A percentile compares a stretch with the other conserved stretches of the same genome.
phyloP scores from a whole-genome alignment of 75 land plant species.

The Pinus albicaulis region DNA sequence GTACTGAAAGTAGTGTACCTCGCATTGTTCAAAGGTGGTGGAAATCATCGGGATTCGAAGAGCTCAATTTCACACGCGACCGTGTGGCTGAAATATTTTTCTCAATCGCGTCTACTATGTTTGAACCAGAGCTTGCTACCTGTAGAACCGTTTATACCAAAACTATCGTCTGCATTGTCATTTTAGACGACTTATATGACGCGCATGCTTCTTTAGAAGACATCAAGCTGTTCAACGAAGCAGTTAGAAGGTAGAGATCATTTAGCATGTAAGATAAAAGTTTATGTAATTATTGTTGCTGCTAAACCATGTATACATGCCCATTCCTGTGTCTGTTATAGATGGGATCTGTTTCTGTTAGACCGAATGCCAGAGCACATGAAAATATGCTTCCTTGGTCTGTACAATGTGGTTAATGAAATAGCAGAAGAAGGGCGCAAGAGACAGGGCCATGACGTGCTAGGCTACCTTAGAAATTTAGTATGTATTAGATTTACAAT shows the following conservation, averaged over 20 bases:
- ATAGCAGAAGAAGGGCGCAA: conserved; percentile 8
- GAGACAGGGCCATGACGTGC: conserved; percentile 9
- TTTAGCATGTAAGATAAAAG: not conserved
- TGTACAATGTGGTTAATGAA: conserved; percentile 8
- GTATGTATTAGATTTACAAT: not conserved
- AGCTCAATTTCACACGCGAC: not conserved
- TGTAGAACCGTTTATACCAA: conserved; percentile 13
- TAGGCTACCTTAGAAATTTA: not conserved
- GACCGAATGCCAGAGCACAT: conserved; percentile 2
- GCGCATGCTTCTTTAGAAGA: conserved; percentile 12
- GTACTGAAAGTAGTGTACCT: not conserved
- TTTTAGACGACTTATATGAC: conserved; percentile 9
- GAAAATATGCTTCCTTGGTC: conserved; percentile 3
- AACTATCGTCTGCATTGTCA: conserved; percentile 6
- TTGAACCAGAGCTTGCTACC: conserved; percentile 15
- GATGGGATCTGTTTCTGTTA: conserved; percentile 31
- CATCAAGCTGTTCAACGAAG: conserved; percentile 3
- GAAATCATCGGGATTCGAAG: conserved; percentile 4
- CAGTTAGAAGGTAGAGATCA: conserved; percentile 5
- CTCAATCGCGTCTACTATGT: conserved; percentile 10
- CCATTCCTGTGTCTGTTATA: conserved; percentile 2
- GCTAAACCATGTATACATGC: no score
- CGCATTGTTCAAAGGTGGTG: conserved; percentile 12
- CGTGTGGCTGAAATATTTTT: conserved; percentile 11
- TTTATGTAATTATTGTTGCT: not conserved